Percentiles rank a stretch among this genome's conserved stretches.
phyloP scores from a whole-genome alignment of 2,329 filamentous ascomycete species.

The Aspergillus glaucus region DNA sequence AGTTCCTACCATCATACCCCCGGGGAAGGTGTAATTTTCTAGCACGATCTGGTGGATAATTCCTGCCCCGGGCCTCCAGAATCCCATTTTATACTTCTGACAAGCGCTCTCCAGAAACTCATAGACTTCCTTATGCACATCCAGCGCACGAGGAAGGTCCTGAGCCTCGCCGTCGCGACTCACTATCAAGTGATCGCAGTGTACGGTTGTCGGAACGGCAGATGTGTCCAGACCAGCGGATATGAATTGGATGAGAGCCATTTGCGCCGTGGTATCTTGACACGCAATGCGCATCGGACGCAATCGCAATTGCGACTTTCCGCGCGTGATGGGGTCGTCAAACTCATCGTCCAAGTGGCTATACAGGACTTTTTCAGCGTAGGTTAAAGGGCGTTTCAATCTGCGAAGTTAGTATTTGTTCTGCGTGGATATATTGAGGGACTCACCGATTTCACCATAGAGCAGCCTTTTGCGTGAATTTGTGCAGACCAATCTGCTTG shows the following conservation, averaged over 20 bases:
- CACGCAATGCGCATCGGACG: conserved; percentile 96
- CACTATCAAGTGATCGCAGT: conserved; percentile 99
- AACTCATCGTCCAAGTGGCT: conserved; percentile 97
- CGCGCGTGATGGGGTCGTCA: conserved; percentile 91
- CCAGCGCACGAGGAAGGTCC: conserved; percentile 83
- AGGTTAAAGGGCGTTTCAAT: conserved; percentile 86
- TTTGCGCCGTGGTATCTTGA: conserved; percentile 98
- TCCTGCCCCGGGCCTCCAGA: conserved; percentile 97
- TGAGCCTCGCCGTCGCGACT: conserved; percentile 87
- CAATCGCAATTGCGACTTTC: conserved; percentile 90
- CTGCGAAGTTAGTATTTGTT: no score
- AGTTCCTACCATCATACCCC: conserved; percentile 94
- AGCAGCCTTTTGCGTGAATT: not conserved
- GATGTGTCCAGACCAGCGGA: conserved; percentile 93
- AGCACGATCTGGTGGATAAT: conserved; percentile 99
- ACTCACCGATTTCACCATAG: not conserved
- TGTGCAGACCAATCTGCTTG: not conserved
- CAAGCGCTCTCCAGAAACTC: conserved; percentile 90
- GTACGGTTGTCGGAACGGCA: conserved; percentile 88
- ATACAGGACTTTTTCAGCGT: conserved; percentile 98
- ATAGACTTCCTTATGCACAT: conserved; percentile 99
- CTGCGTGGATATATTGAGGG: no score
- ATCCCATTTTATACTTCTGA: conserved; percentile 99
- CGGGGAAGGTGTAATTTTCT: conserved; percentile 99
- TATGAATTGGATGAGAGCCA: conserved; percentile 99